phyloP scores from a whole-genome alignment of 2,329 filamentous ascomycete species.

The Stromatinia cepivora region DNA sequence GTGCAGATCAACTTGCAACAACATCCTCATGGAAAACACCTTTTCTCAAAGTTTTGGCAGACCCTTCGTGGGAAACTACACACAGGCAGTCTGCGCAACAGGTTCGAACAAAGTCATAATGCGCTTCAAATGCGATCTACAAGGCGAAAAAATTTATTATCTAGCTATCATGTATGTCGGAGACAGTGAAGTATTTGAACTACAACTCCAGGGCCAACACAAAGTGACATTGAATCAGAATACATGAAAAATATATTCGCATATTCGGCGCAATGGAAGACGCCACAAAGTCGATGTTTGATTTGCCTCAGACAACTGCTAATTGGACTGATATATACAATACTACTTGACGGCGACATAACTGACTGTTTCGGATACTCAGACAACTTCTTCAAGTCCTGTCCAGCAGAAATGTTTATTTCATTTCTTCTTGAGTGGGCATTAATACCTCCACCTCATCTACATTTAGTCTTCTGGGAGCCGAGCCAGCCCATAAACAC shows the following conservation, averaged over 20 bases:
- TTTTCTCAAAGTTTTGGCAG: background rate
- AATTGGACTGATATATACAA: slow-evolving; percentile 71
- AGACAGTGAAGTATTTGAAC: slow-evolving; percentile 65
- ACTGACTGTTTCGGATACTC: slow-evolving; percentile 36
- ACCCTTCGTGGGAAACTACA: slow-evolving; percentile 21
- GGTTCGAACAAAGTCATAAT: slow-evolving; percentile 27
- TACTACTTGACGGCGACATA: slow-evolving; percentile 60
- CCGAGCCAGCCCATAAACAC: slow-evolving; percentile 48
- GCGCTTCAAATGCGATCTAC: slow-evolving; percentile 45
- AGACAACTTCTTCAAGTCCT: background rate
- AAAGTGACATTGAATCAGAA: slow-evolving; percentile 52
- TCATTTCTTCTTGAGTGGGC: slow-evolving; percentile 49
- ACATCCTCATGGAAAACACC: background rate
- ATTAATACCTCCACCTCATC: slow-evolving; percentile 55
- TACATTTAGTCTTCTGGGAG: slow-evolving; percentile 55
- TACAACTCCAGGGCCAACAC: slow-evolving; percentile 63
- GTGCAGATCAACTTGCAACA: background rate
- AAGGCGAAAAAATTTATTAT: slow-evolving; percentile 60
- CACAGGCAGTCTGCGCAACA: slow-evolving; percentile 22
- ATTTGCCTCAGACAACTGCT: slow-evolving; percentile 66
- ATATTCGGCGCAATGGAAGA: background rate
- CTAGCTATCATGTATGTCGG: slow-evolving; percentile 60
- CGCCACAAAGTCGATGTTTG: slow-evolving; percentile 60
- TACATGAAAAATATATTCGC: slow-evolving; percentile 62
- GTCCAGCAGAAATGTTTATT: slow-evolving; percentile 62